Percentiles rank a stretch among this genome's conserved stretches.
phyloP scores from a whole-genome alignment of 1,284 basidiomycete genomes.

The Ganoderma meredithae region DNA sequence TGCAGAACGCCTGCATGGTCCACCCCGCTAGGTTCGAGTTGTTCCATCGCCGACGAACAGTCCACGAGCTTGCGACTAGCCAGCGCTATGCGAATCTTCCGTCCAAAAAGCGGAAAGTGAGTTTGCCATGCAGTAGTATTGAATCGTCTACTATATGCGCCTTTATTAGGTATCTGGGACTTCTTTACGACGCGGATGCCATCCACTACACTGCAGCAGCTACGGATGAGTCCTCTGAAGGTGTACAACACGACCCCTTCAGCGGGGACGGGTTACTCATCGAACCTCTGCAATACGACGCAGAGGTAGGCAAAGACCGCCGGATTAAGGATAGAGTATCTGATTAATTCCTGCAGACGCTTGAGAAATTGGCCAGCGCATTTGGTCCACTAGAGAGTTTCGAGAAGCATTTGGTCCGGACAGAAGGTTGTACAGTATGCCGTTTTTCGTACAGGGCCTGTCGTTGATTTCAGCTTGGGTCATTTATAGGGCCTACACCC shows the following conservation, averaged over 20 bases:
- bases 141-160: constrained; percentile 9
- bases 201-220: constrained; percentile 23
- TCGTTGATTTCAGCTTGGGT: background rate
- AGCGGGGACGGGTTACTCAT: constrained; percentile 53
- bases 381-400: constrained; percentile 68
- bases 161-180: constrained; percentile 53
- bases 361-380: constrained; percentile 53
- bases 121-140: constrained; percentile 15
- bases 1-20: constrained; percentile 7
- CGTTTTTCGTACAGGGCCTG: background rate
- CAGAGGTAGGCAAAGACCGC: constrained; percentile 50
- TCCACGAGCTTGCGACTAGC: constrained; percentile 50
- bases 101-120: constrained; percentile 55
- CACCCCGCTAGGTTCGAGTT: background rate
- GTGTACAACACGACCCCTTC: constrained; percentile 36
- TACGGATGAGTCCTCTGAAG: background rate
- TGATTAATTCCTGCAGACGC: constrained; percentile 45
- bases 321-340: background rate
- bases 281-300: constrained; percentile 63
- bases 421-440: constrained; percentile 17
- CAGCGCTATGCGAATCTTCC: constrained; percentile 57
- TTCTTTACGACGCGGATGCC: constrained; percentile 67
- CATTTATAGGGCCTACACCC: no score
- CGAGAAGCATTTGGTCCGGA: constrained; percentile 27
- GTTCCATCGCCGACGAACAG: background rate